Evolutionary conservation across 2,329 filamentous ascomycete species (phyloP).

Genomic region (Sporothrix pseudoabietina): DNA sequence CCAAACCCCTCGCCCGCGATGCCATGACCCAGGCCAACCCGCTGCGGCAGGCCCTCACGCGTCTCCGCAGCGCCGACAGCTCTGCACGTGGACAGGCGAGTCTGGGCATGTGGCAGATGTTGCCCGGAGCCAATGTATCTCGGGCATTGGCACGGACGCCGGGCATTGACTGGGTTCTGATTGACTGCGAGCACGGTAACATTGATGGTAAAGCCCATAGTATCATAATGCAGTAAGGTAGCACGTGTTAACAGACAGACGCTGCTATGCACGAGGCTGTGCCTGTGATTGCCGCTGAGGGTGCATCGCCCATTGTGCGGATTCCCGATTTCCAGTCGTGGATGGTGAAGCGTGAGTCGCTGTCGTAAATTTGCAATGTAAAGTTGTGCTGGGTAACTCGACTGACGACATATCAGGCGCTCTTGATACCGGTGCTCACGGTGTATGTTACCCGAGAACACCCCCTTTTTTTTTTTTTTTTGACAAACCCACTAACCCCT

Average conservation of each 20-base stretch:
- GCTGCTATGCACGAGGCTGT: constrained; percentile 61
- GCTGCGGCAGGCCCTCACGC: constrained; percentile 53
- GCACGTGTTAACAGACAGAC: constrained; percentile 42
- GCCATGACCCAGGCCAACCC: constrained; percentile 51
- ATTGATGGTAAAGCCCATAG: constrained; percentile 48
- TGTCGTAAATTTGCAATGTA: not conserved
- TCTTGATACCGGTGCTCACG: constrained; percentile 60
- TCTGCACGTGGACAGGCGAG: constrained; percentile 42
- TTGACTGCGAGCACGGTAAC: constrained; percentile 61
- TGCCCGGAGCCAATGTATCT: constrained; percentile 62
- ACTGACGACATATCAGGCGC: constrained; percentile 48
- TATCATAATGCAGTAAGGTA: not conserved
- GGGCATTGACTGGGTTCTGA: constrained; percentile 68
- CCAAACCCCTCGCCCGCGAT: not conserved
- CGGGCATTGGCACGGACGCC: constrained; percentile 60
- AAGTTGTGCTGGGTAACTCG: not conserved
- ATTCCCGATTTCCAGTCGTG: constrained; percentile 59
- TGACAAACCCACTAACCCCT: not conserved
- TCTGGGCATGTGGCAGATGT: constrained; percentile 65
- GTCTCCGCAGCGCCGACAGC: constrained; percentile 39
- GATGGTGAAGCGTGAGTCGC: constrained; percentile 56
- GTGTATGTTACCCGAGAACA: constrained; percentile 43
- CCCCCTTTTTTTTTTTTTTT: not conserved
- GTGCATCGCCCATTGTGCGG: constrained; percentile 58
- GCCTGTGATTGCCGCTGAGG: constrained; percentile 57